These are phyloP conservation scores for Backusella luteola DNA, from an alignment of 192 early-diverging fungal genomes.

Conservation along the genomic window DNA sequence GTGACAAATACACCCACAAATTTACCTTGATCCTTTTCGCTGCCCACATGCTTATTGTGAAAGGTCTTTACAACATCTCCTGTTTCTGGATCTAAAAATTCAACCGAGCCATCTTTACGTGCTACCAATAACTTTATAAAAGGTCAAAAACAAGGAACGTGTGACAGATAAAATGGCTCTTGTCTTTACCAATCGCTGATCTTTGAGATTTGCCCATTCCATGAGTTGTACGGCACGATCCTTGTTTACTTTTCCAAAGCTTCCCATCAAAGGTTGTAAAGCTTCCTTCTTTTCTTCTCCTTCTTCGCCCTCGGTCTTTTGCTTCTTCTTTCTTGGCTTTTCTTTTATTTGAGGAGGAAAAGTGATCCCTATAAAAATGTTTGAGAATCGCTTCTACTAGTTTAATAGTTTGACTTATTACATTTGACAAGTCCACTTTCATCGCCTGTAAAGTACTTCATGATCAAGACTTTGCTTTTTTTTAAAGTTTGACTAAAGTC, in stretches of 20 bases:
- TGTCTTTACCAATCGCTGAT: conserved; percentile 21
- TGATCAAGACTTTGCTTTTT: conserved; percentile 6
- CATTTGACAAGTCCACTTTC: conserved; percentile 41
- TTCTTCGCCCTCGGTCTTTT: conserved; percentile 16
- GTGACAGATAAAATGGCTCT: neutral
- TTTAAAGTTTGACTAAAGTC: neutral
- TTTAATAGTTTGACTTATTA: neutral
- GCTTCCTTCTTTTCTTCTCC: conserved; percentile 13
- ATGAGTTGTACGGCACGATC: conserved; percentile 22
- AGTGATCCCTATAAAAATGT: conserved; percentile 8
- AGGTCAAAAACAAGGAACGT: conserved; percentile 3
- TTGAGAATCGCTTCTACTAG: neutral
- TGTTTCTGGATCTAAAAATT: conserved; percentile 43
- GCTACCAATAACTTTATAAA: conserved; percentile 45
- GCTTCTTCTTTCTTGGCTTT: conserved; percentile 8
- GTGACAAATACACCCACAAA: conserved; percentile 53
- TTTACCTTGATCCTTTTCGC: conserved; percentile 34
- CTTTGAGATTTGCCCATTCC: conserved; percentile 26
- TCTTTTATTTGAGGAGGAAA: conserved; percentile 27
- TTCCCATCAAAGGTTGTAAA: conserved; percentile 12
- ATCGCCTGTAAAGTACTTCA: conserved; percentile 39
- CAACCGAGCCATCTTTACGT: conserved; percentile 50
- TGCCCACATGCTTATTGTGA: conserved; percentile 28
- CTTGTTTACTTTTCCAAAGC: conserved; percentile 28
- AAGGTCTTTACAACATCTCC: conserved; percentile 36